Evolutionary conservation across 495 filamentous ascomycete genomes (phyloP), one percentile per base, ranked within the genome.

Genomic region (Xylaria telfairii): DNA sequence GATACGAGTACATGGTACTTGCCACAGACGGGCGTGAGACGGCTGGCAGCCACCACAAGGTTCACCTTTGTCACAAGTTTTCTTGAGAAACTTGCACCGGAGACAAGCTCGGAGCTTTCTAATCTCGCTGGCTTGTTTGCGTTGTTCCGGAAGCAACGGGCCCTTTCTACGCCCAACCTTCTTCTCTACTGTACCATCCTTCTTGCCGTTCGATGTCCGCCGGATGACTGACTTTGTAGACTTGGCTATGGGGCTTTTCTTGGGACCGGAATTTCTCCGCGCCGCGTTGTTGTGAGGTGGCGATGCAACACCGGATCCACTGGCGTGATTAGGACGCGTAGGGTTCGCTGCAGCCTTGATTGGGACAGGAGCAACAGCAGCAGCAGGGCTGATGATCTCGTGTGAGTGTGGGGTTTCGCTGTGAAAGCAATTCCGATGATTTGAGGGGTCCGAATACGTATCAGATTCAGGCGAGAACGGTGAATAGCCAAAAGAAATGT

Each of bases 41-140:
- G 94, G 94, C 80, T 96, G 92, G 84, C 94, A 97, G 24, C 94
- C 94, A 75, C 89, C 91, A 81, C 94, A 97, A 47, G 94, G 94
- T 80, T 97, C 94, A 66, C 94, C 94, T 82, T 93, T 96, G 80
- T 97, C 94, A 77, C 94, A 97, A 65, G 93, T 97, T 88, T 97
- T 97, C 88, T 97, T 97, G 74, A 97, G 85, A 82, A 97, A 97
- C 81, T 97, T 97, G 87, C 94, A 97, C n/a, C 94, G 90, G 59
- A 97, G 85, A 79, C 94, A 97, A 41, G 94, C 94, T 71, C 94
- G 88, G 73, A 97, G 84, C 80, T 97, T 97, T 74, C 94, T 88
- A 71, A 97, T 97, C 81, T 97, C 94, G 71, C 92, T 93, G 41
- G 94, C 94, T 81, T 97, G 94, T 82, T 96, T 95, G 67, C 94